phyloP scores from a whole-genome alignment of 495 filamentous ascomycete genomes.

The Elasticomyces elasticus region DNA sequence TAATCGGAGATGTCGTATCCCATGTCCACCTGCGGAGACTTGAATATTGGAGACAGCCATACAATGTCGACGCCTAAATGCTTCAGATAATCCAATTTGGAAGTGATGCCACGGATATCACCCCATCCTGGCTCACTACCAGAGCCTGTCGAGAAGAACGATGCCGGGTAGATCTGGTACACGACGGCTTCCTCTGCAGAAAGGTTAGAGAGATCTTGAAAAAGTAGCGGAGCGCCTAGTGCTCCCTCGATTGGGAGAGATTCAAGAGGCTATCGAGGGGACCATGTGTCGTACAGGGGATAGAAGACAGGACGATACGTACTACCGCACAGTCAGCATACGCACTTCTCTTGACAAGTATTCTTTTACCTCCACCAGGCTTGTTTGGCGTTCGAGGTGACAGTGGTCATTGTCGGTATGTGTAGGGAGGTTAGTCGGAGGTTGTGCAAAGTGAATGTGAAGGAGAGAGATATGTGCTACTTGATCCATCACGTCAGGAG shows the following conservation, averaged over 20 bases:
- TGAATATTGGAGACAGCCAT: conserved; percentile 35
- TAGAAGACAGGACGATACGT: too few relatives aligned
- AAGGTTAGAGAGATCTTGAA: too few relatives aligned
- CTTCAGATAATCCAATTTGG: conserved; percentile 34
- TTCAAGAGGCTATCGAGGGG: too few relatives aligned
- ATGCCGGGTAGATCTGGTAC: conserved; percentile 36
- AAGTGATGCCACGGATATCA: conserved; percentile 32
- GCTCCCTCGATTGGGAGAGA: too few relatives aligned
- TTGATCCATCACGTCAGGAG: too few relatives aligned
- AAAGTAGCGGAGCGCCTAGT: too few relatives aligned
- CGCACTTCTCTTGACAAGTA: too few relatives aligned
- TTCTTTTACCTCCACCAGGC: conserved; percentile 38
- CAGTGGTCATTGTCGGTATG: conserved; percentile 9
- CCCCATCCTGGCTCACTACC: conserved; percentile 29
- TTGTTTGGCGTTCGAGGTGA: conserved; percentile 19
- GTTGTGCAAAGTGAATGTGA: too few relatives aligned
- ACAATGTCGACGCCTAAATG: conserved; percentile 32
- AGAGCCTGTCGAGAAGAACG: conserved; percentile 30
- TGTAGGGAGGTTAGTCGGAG: too few relatives aligned
- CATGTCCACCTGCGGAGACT: conserved; percentile 36
- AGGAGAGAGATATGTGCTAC: too few relatives aligned
- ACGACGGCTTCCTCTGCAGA: conserved; percentile 34
- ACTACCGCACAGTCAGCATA: too few relatives aligned
- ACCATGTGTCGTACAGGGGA: too few relatives aligned
- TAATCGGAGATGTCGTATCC: conserved; percentile 35